Evolutionary conservation across 345 rosid species (phyloP), one percentile per base, ranked within the genome.

Genomic region (Melaleuca quinquenervia): DNA sequence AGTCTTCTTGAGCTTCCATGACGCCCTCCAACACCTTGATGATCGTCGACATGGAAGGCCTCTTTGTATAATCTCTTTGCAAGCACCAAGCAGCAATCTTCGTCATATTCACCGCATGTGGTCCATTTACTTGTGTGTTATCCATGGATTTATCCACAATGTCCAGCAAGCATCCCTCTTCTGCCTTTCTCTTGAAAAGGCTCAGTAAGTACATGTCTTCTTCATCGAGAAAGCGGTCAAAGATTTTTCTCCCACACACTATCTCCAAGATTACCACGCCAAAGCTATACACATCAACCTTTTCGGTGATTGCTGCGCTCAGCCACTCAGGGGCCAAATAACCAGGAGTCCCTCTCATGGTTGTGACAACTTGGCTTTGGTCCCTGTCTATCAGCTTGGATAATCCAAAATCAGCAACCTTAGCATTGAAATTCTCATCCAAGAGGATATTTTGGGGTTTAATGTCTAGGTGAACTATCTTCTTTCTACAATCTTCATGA

Each of bases 81-180:
- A 91, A 18, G 24, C 89, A 91, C 90, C 93, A 89, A 22, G 88
- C 84, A 44, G 51, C 87, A 76, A 85, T 49, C 82, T 49, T 88
- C 90, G 85, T 86, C 88, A 87, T 88, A 78, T 83, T 56, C 76
- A 82, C 60, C 1, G 18, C 92, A 50, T 86, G 87, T 0, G 0
- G 27, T 29, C 41, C 76, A 52, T 88, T 64, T 52, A 58, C 41
- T 60, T 85, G 64, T 90, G 89, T 87, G 52, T 88, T 89, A 22
- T 86, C 84, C 11, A 58, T 56, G 20, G 2, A 26, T 58, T 56
- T 75, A 49, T 90, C 75, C 13, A 91, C 82, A 32, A 88, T 60
- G 3, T 88, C 90, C 9, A 36, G 7, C 6, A 85, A 24, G 51
- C 13, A 21, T 32, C 11, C 56, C 32, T 83, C 89, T 48, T 36